Evolutionary conservation across 139 green algal genomes (phyloP), one percentile per base, ranked within the genome.

Genomic region (Dunaliella primolecta): DNA sequence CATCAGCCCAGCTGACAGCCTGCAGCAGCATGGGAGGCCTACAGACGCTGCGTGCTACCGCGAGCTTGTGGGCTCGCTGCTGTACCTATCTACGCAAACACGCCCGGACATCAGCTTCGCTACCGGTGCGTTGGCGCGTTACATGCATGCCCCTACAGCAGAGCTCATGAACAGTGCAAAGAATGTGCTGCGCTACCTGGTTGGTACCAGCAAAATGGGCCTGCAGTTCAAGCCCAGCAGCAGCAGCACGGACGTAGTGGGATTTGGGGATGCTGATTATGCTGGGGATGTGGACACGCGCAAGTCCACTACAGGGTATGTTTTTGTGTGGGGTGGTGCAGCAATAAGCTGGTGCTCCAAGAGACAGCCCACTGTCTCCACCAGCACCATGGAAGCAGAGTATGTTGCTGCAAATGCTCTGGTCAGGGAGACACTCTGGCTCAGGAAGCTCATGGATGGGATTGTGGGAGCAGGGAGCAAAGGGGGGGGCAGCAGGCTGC

Each of bases 241-340:
- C 25, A 35, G 31, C 30, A 70, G 70, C n/a, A 46, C 30, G 24
- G 30, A 27, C 33, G 57, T 93, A 1, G n/a, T 70, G 20, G 88
- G 90, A 34, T 94, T 87, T 81, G 87, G 78, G 80, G 91, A 94
- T 78, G 76, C 91, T 29, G 85, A 91, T 75, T 91, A 87, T 84
- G 89, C 84, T 3, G 86, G 86, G 29, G 81, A 89, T 30, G 1
- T 86, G 0, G 83, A 89, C 75, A 90, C 75, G 0, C 38, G 88
- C 0, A 75, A 80, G 21, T 89, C 80, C 70, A 93, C 91, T 1
- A 89, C 85, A 24, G 89, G 91, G 11, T 91, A 88, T 70, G 85
- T 93, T 20, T 91, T 92, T 15, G 7, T 64, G 46, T 25, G 36
- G 75, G 36, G 77, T 72, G 85, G 86, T 11, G 86, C 83, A 55